Conservation (phyloP, 1,139 yeast genomes). For the Zygoascus meyerae region DNA sequence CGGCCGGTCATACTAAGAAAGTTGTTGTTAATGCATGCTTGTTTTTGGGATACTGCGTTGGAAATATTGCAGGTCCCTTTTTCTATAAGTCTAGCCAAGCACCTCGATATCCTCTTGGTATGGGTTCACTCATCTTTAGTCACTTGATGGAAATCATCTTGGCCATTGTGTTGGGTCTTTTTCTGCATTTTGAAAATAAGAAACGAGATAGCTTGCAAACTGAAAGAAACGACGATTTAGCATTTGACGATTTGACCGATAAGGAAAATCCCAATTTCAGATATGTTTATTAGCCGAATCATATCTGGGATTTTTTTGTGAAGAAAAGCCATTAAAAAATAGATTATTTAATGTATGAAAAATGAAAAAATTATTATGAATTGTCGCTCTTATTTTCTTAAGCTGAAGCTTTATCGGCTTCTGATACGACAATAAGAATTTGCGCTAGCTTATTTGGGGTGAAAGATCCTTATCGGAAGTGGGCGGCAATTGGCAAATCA, state of each 20-base stretch:
- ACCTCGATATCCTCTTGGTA: slow-evolving; percentile 46
- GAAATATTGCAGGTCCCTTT: slow-evolving; percentile 52
- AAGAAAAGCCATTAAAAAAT: too few relatives aligned
- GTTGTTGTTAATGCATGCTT: slow-evolving; percentile 39
- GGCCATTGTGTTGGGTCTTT: slow-evolving; percentile 29
- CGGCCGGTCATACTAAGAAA: slow-evolving; percentile 54
- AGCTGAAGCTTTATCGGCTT: too few relatives aligned
- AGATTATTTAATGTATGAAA: too few relatives aligned
- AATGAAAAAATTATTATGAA: too few relatives aligned
- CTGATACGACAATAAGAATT: too few relatives aligned
- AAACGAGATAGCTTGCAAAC: slow-evolving; percentile 19
- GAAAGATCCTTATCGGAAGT: too few relatives aligned
- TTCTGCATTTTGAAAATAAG: slow-evolving; percentile 32
- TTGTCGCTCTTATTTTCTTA: too few relatives aligned
- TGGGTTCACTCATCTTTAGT: slow-evolving; percentile 37
- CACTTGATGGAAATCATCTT: slow-evolving; percentile 28
- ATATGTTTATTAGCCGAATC: slow-evolving; percentile 32
- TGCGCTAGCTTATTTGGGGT: too few relatives aligned
- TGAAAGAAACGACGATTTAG: slow-evolving; percentile 26
- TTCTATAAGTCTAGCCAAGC: slow-evolving; percentile 46
- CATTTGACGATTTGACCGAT: slow-evolving; percentile 59
- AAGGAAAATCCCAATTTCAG: slow-evolving; percentile 56
- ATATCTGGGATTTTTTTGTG: too few relatives aligned
- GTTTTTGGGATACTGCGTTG: slow-evolving; percentile 50
- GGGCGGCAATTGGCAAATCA: too few relatives aligned